Percentiles rank a stretch among this genome's conserved stretches.
Evolutionary conservation across 2,329 filamentous ascomycete species (phyloP).

Genomic region (Neophaeococcomyces aloes): DNA sequence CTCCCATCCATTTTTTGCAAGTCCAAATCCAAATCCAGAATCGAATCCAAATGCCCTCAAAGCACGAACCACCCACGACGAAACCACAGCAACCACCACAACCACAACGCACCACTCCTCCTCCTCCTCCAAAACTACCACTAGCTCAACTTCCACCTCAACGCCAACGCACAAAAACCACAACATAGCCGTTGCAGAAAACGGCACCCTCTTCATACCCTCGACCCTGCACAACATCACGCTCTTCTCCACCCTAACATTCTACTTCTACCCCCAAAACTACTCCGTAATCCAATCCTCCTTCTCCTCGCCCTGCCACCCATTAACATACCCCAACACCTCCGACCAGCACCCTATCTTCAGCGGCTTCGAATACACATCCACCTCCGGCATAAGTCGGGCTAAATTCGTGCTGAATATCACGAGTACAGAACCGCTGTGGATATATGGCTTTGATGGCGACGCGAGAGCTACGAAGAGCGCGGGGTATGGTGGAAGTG

Average conservation of each 20-base stretch:
- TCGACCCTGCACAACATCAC: slow-evolving; percentile 1
- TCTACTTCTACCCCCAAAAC: slow-evolving; percentile 43
- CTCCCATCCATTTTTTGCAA: too few species aligned
- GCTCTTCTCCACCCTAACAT: slow-evolving; percentile 40
- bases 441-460: neutral
- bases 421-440: neutral
- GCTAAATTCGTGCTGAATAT: neutral
- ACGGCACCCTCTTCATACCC: neutral
- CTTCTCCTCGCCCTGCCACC: slow-evolving; percentile 40
- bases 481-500: neutral
- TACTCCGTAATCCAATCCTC: slow-evolving; percentile 42
- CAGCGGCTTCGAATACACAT: slow-evolving; percentile 30
- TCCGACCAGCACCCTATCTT: slow-evolving; percentile 28
- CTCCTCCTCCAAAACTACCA: too few species aligned
- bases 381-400: neutral
- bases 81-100: neutral
- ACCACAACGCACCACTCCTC: neutral
- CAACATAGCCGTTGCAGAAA: neutral
- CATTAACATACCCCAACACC: slow-evolving; percentile 27
- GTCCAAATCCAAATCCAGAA: too few species aligned
- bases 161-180: neutral
- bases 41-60: neutral
- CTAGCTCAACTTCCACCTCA: too few species aligned
- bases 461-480: too few species aligned
- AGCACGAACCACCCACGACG: neutral